These are phyloP conservation scores for Adansonia gregorii DNA, from an alignment of 441 rosid species.

Conservation along the genomic window DNA sequence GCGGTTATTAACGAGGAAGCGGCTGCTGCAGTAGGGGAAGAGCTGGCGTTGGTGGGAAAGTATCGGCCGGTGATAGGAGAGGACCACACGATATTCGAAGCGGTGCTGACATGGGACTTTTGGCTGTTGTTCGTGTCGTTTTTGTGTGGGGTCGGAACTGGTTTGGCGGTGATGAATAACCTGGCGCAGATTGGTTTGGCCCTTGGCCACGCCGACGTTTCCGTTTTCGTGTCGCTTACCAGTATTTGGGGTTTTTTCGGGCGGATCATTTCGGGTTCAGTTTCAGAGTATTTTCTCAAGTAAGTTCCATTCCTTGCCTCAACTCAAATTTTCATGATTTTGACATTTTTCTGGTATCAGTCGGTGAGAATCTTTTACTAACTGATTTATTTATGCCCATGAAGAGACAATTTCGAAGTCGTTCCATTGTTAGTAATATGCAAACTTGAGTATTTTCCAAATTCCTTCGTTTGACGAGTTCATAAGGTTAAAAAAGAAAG, in stretches of 20 bases:
- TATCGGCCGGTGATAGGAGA: conserved; percentile 69
- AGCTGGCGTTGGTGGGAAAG: conserved; percentile 32
- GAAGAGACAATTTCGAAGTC: background rate
- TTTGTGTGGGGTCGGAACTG: conserved; percentile 87
- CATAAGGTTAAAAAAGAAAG: background rate
- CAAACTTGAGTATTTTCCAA: background rate
- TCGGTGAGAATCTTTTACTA: background rate
- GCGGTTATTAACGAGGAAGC: background rate
- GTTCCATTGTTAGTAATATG: background rate
- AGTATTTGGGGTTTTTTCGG: conserved; percentile 96
- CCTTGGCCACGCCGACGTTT: conserved; percentile 80
- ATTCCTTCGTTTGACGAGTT: background rate
- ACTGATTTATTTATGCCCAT: background rate
- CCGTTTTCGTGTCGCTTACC: conserved; percentile 75
- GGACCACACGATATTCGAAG: conserved; percentile 77
- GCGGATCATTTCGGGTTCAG: conserved; percentile 72
- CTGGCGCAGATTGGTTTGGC: conserved; percentile 92
- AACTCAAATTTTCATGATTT: background rate
- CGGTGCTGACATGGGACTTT: conserved; percentile 64
- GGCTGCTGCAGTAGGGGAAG: conserved; percentile 6
- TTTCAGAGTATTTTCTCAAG: conserved; percentile 80
- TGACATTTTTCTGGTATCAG: background rate
- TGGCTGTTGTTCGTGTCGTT: conserved; percentile 83
- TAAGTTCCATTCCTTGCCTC: conserved; percentile 40
- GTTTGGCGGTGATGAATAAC: conserved; percentile 84